Conservation (phyloP, 345 rosid genomes). For the Isatis tinctoria region DNA sequence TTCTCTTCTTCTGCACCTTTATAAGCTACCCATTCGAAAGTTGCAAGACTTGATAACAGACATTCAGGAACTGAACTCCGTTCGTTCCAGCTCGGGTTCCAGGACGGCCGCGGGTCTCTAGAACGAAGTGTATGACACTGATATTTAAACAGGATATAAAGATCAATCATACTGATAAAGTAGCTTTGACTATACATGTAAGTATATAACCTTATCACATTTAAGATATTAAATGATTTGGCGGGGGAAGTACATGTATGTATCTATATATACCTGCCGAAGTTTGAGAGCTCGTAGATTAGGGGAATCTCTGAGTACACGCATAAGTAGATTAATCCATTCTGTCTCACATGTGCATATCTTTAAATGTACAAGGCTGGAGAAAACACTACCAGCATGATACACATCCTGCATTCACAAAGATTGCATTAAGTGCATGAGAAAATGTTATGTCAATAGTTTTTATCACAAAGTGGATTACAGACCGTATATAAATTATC, state of each 20-base stretch:
- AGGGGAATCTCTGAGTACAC: constrained; percentile 5
- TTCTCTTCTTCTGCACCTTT: not conserved
- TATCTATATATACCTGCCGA: no score
- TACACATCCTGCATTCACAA: not conserved
- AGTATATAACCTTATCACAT: not conserved
- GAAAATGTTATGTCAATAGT: not conserved
- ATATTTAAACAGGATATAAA: not conserved
- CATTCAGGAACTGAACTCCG: constrained; percentile 11
- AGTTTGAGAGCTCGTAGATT: not conserved
- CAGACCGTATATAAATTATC: not conserved
- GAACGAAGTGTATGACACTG: not conserved
- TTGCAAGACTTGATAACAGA: not conserved
- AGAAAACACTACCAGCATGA: constrained; percentile 13
- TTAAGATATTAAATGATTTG: no score
- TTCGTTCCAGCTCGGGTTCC: constrained; percentile 3
- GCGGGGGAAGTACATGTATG: no score
- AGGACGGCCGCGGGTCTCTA: not conserved
- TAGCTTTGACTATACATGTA: not conserved
- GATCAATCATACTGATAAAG: not conserved
- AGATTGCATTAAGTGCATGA: not conserved
- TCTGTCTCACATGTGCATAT: constrained; percentile 9
- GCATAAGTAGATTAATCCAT: constrained; percentile 9
- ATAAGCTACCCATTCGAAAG: not conserved
- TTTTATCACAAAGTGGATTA: not conserved
- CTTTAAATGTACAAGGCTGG: not conserved